Evolutionary conservation across 768 basidiomycete species (phyloP).

Genomic region (Royoungia palumana): DNA sequence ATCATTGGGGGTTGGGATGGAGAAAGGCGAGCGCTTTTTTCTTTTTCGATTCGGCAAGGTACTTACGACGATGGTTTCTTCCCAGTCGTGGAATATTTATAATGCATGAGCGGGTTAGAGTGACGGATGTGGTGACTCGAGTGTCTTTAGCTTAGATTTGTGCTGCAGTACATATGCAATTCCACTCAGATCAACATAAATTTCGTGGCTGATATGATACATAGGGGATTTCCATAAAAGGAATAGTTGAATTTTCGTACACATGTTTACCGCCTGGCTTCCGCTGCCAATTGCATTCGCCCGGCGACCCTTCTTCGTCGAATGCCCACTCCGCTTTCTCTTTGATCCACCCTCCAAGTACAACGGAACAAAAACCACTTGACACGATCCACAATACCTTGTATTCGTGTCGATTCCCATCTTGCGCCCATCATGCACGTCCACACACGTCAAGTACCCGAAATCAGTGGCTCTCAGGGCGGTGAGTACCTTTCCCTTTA

Average conservation of each 20-base stretch:
- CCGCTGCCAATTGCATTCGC: too few relatives aligned
- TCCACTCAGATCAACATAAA: background rate
- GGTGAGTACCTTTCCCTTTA: slow-evolving; percentile 32
- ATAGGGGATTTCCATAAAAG: slow-evolving; percentile 13
- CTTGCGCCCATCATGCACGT: slow-evolving; percentile 3
- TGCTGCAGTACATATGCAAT: too few relatives aligned
- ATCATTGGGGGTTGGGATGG: slow-evolving; percentile 81
- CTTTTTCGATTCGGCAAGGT: background rate
- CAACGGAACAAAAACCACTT: background rate
- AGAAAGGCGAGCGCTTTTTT: slow-evolving; percentile 46
- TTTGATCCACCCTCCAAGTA: background rate
- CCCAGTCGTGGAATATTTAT: slow-evolving; percentile 32
- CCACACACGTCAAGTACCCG: slow-evolving; percentile 36
- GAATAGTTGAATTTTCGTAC: background rate
- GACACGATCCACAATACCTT: background rate
- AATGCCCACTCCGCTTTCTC: background rate
- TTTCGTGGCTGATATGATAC: too few relatives aligned
- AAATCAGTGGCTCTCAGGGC: slow-evolving; percentile 48
- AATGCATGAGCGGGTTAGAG: slow-evolving; percentile 14
- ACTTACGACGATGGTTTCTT: slow-evolving; percentile 3
- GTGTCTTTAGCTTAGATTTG: background rate
- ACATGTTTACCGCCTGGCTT: slow-evolving; percentile 5
- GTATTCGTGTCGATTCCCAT: background rate
- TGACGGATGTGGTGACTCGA: background rate
- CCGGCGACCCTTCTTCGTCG: background rate